Percentiles rank a stretch among this genome's conserved stretches.
Conservation (phyloP, 805 yeast species). For the Saturnispora bothae region DNA sequence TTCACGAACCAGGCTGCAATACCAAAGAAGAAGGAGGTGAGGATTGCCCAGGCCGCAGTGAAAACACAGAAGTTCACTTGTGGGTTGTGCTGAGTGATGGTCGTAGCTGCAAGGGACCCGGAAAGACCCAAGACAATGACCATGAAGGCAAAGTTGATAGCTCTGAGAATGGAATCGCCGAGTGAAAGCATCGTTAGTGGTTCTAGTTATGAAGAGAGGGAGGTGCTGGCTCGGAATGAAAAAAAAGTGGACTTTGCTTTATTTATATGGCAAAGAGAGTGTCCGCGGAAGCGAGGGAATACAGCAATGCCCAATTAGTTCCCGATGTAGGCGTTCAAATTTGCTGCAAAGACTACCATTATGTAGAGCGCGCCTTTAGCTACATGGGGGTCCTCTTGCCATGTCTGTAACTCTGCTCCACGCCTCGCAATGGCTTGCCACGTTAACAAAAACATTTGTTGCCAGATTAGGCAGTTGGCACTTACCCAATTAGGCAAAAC, state of each 20-base stretch:
- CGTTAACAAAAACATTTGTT: no score
- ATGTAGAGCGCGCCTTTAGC: no score
- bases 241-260: not conserved
- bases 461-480: not conserved
- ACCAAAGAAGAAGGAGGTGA: constrained; percentile 75
- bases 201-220: not conserved
- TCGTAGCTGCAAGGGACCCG: constrained; percentile 74
- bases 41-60: constrained; percentile 76
- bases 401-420: not conserved
- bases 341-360: no score
- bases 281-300: no score
- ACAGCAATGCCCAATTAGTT: no score
- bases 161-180: constrained; percentile 70
- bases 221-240: not conserved
- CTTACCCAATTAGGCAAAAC: not conserved
- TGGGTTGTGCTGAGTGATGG: constrained; percentile 41
- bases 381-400: not conserved
- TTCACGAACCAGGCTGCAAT: constrained; percentile 64
- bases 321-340: no score
- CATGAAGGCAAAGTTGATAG: constrained; percentile 62
- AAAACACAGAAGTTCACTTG: constrained; percentile 87
- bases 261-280: not conserved
- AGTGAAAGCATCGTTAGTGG: constrained; percentile 37
- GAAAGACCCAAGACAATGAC: constrained; percentile 77
- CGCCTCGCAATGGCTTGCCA: not conserved